Percentiles rank a stretch among this genome's conserved stretches.
These are phyloP conservation scores for Sonneratia caseolaris DNA, from an alignment of 345 rosid genomes.

Conservation along the genomic window DNA sequence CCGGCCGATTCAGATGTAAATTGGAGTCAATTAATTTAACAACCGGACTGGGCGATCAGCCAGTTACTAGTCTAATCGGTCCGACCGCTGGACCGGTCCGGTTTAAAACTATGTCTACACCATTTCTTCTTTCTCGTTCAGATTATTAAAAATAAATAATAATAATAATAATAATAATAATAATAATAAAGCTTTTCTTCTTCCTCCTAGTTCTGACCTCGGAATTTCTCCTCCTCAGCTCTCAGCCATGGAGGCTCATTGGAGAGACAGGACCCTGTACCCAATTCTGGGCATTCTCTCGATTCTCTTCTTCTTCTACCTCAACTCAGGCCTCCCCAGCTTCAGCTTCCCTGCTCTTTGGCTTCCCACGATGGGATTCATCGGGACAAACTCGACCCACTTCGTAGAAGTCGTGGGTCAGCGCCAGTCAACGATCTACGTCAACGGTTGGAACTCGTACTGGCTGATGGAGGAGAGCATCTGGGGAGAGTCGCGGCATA, in stretches of 20 bases:
- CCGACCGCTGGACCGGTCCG: too few relatives aligned
- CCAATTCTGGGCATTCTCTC: slow-evolving; percentile 22
- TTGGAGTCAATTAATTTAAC: too few relatives aligned
- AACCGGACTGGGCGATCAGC: too few relatives aligned
- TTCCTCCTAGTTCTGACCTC: too few relatives aligned
- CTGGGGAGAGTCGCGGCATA: slow-evolving; percentile 18
- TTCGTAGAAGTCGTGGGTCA: slow-evolving; percentile 17
- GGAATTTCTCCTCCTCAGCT: not conserved
- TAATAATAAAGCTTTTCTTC: too few relatives aligned
- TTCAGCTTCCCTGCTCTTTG: slow-evolving; percentile 17
- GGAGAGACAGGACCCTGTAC: slow-evolving; percentile 24
- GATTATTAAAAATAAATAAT: too few relatives aligned
- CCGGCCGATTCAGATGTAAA: too few relatives aligned
- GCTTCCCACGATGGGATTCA: slow-evolving; percentile 32
- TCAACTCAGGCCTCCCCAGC: slow-evolving; percentile 12
- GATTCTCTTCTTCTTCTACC: slow-evolving; percentile 21
- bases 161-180: too few relatives aligned
- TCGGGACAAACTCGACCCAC: slow-evolving; percentile 26
- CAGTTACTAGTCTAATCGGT: too few relatives aligned
- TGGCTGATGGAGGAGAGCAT: slow-evolving; percentile 30
- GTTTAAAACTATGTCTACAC: too few relatives aligned
- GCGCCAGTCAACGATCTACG: slow-evolving; percentile 11
- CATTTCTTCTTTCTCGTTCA: too few relatives aligned
- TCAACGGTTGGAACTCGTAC: slow-evolving; percentile 35
- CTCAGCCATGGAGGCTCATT: slow-evolving; percentile 10